Evolutionary conservation across 73 alveolate species (phyloP).

Genomic region (Paramecium tetraurelia): DNA sequence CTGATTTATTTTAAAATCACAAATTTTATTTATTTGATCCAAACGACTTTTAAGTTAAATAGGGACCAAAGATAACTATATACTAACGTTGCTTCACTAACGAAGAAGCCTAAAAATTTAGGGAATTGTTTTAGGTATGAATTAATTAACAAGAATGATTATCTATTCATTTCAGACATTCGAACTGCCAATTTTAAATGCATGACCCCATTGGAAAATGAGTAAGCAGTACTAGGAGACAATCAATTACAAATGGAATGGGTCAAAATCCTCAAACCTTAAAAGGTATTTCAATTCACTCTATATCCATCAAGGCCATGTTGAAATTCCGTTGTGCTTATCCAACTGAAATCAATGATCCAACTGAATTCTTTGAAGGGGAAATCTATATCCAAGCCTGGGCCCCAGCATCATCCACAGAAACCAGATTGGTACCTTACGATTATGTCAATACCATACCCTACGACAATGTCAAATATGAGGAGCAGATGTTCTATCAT

Average conservation of each 20-base stretch:
- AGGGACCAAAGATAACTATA: neutral
- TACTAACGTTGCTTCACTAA: neutral
- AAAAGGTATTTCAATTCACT: neutral
- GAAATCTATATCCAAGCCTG: conserved; percentile 26
- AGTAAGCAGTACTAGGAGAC: conserved; percentile 25
- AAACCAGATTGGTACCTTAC: conserved; percentile 12
- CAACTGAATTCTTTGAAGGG: conserved; percentile 27
- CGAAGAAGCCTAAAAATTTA: neutral
- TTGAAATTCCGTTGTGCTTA: conserved; percentile 38
- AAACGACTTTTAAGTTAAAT: neutral
- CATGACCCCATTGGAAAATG: conserved; percentile 28
- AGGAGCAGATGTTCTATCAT: conserved; percentile 12
- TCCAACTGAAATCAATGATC: conserved; percentile 37
- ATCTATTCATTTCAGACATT: conserved; percentile 34
- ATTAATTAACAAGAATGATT: conserved; percentile 27
- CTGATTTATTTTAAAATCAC: neutral
- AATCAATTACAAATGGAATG: conserved; percentile 47
- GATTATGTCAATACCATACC: neutral
- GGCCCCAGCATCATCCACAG: conserved; percentile 44
- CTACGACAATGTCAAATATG: conserved; percentile 33
- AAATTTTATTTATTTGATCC: conserved; percentile 25
- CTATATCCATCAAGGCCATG: neutral
- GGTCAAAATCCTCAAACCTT: conserved; percentile 24
- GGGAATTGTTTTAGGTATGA: conserved; percentile 20
- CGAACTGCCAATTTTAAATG: conserved; percentile 46